Evolutionary conservation across 768 basidiomycete genomes (phyloP).

Genomic region (Naganishia vaughanmartiniae): DNA sequence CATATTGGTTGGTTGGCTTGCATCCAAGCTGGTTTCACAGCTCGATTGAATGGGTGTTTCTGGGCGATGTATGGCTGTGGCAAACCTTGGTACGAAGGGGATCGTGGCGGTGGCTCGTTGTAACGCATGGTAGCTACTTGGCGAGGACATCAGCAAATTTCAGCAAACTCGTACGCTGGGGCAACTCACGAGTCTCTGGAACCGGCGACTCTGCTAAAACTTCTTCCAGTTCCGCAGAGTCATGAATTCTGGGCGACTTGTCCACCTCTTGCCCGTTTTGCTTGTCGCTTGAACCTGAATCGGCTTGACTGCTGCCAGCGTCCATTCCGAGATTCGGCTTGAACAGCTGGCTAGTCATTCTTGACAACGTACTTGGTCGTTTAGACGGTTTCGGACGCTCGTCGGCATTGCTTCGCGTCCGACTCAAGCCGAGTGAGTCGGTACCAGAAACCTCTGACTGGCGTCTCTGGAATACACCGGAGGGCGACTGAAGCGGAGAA

Average conservation of each 20-base stretch:
- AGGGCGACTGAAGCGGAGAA: conserved; percentile 10
- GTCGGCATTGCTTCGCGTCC: neutral
- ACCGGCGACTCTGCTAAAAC: neutral
- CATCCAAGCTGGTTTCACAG: conserved; percentile 33
- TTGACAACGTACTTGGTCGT: conserved; percentile 17
- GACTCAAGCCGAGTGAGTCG: neutral
- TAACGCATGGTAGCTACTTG: neutral
- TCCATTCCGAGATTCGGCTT: conserved; percentile 26
- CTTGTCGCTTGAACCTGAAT: neutral
- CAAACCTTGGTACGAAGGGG: neutral
- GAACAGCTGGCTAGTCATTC: conserved; percentile 19
- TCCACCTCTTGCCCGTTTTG: conserved; percentile 8
- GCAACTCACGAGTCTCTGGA: neutral
- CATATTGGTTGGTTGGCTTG: conserved; percentile 10
- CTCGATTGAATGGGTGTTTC: conserved; percentile 31
- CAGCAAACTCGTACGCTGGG: neutral
- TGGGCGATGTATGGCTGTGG: conserved; percentile 9
- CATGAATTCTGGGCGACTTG: conserved; percentile 3
- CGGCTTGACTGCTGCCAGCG: neutral
- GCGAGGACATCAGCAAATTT: neutral
- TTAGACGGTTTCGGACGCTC: conserved; percentile 17
- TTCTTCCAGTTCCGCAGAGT: neutral
- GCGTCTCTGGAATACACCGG: neutral
- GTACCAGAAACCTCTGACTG: neutral
- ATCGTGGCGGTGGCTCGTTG: neutral